These are phyloP conservation scores for Rutidosis leptorrhynchoides DNA, from an alignment of 129 eudicot species.

Conservation along the genomic window DNA sequence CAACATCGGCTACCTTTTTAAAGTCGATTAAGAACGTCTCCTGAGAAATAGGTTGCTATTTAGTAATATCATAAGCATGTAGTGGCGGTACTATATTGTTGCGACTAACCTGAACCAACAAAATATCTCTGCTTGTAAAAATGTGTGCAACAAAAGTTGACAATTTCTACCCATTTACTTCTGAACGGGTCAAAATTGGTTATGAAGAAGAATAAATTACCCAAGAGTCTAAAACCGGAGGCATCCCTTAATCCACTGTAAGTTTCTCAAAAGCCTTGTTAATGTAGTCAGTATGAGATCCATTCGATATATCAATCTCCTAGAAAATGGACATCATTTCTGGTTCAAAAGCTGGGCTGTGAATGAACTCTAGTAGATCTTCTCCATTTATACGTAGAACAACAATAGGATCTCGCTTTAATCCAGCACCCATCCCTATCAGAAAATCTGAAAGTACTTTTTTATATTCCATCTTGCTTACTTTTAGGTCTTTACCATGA, in stretches of 20 bases:
- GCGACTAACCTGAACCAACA: conserved; percentile 54
- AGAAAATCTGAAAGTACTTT: conserved; percentile 85
- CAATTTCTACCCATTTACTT: background rate
- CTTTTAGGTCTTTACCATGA: conserved; percentile 69
- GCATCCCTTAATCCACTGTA: conserved; percentile 91
- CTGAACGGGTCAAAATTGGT: background rate
- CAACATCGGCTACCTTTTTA: conserved; percentile 47
- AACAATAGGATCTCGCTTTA: conserved; percentile 86
- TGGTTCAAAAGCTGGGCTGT: conserved; percentile 56
- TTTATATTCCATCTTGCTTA: conserved; percentile 75
- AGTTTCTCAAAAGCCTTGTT: conserved; percentile 76
- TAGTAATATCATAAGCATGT: conserved; percentile 35
- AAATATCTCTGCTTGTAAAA: conserved; percentile 10
- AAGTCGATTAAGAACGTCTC: conserved; percentile 65
- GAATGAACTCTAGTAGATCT: conserved; percentile 64
- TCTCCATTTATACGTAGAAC: conserved; percentile 94
- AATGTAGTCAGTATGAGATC: conserved; percentile 51
- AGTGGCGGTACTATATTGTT: conserved; percentile 71
- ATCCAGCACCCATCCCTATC: conserved; percentile 93
- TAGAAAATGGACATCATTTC: conserved; percentile 63
- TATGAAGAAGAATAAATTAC: conserved; percentile 40
- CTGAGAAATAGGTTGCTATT: conserved; percentile 44
- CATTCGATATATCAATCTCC: conserved; percentile 47
- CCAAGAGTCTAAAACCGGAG: conserved; percentile 95
- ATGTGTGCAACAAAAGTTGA: background rate